Percentiles rank a stretch among this genome's conserved stretches.
Conservation (phyloP, 2,329 filamentous ascomycete genomes). For the Bipolaris victoriae region DNA sequence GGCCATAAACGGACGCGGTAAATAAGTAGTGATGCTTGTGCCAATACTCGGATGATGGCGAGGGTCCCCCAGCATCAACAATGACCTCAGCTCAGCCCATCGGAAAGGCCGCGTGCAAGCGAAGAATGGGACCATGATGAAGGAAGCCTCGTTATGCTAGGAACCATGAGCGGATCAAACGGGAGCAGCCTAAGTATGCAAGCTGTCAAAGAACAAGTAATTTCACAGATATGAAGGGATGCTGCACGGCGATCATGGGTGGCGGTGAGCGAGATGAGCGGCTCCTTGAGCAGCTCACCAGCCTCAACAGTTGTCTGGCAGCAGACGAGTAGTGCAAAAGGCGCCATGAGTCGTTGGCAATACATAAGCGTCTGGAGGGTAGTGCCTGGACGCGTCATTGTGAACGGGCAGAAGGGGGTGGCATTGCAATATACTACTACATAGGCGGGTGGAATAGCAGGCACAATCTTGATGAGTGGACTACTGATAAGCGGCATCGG, state of each 20-base stretch:
- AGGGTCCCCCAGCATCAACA: slow-evolving; percentile 1
- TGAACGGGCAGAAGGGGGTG: slow-evolving; percentile 1
- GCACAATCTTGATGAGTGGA: slow-evolving; percentile 26
- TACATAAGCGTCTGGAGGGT: not conserved
- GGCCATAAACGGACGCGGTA: not conserved
- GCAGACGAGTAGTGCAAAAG: not conserved
- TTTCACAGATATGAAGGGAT: slow-evolving; percentile 25
- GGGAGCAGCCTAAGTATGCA: not conserved
- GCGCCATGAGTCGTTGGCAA: slow-evolving; percentile 1
- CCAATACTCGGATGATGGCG: not conserved
- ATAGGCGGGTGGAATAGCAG: slow-evolving; percentile 8
- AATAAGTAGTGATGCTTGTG: not conserved
- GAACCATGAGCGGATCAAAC: slow-evolving; percentile 10
- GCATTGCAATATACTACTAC: not conserved
- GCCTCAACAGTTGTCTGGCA: slow-evolving; percentile 15
- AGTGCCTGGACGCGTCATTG: slow-evolving; percentile 6
- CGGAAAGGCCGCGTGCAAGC: not conserved
- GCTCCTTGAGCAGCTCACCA: slow-evolving; percentile 13
- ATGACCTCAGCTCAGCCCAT: slow-evolving; percentile 11
- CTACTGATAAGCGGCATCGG: slow-evolving; percentile 16
- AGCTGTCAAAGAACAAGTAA: slow-evolving; percentile 6
- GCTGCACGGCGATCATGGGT: slow-evolving; percentile 14
- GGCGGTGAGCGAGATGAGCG: slow-evolving; percentile 16
- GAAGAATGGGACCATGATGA: not conserved
- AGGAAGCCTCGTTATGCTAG: slow-evolving; percentile 6